These are phyloP conservation scores for Candida sp. DNA, from an alignment of 1,139 yeast species.

Conservation along the genomic window DNA sequence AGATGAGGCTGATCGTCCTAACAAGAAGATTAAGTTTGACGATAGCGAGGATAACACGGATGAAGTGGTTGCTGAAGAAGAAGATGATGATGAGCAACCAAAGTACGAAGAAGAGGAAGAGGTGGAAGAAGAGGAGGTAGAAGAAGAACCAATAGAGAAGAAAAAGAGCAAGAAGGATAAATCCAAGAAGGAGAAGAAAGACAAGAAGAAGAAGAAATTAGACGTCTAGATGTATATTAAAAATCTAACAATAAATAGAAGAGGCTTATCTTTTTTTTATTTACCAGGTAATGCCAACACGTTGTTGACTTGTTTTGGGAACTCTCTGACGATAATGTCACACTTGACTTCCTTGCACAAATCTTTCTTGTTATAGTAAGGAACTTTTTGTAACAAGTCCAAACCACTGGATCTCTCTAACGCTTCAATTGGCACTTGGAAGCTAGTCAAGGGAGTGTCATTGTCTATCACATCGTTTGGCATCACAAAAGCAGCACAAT, in stretches of 20 bases:
- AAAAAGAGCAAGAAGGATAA: constrained; percentile 19
- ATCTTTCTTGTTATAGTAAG: constrained; percentile 60
- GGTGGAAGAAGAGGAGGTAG: constrained; percentile 20
- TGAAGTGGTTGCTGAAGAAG: constrained; percentile 19
- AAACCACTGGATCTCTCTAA: constrained; percentile 87
- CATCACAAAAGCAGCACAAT: constrained; percentile 91
- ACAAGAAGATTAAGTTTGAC: constrained; percentile 34
- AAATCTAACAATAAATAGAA: neutral
- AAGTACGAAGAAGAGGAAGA: constrained; percentile 20
- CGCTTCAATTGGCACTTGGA: constrained; percentile 90
- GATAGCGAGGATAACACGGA: constrained; percentile 22
- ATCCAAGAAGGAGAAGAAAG: constrained; percentile 38
- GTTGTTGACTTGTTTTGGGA: constrained; percentile 51
- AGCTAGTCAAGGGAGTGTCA: constrained; percentile 67
- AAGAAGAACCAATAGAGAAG: constrained; percentile 19
- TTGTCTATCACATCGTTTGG: constrained; percentile 85
- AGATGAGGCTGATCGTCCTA: constrained; percentile 22
- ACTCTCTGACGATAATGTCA: constrained; percentile 83
- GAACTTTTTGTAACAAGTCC: constrained; percentile 74
- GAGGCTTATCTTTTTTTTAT: neutral
- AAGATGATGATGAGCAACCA: constrained; percentile 23
- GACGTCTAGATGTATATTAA: neutral
- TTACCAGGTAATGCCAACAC: constrained; percentile 24
- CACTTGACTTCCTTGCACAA: constrained; percentile 85
- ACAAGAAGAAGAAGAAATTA: constrained; percentile 23